phyloP scores from a whole-genome alignment of 108 stramenopile genomes.

The Cyclostephanos tholiformis region DNA sequence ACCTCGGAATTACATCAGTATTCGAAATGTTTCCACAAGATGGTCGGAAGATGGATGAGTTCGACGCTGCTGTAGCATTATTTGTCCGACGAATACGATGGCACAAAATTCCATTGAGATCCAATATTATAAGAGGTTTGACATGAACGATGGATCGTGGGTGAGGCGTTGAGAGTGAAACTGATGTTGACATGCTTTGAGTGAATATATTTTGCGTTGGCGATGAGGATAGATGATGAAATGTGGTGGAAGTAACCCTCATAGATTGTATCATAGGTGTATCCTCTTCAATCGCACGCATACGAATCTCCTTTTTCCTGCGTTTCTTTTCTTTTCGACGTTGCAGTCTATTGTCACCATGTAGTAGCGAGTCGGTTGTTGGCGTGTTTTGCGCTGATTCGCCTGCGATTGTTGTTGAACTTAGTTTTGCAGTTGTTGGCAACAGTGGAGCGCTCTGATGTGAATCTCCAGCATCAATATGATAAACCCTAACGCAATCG shows the following conservation, averaged over 20 bases:
- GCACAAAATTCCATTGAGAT: slow-evolving; percentile 87
- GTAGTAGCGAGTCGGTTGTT: slow-evolving; percentile 6
- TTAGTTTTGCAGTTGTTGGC: neutral
- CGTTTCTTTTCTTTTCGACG: slow-evolving; percentile 32
- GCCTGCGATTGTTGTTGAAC: neutral
- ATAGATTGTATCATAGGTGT: neutral
- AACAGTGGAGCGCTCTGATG: neutral
- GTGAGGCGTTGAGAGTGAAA: slow-evolving; percentile 3
- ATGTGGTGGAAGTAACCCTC: slow-evolving; percentile 14
- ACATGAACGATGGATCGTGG: slow-evolving; percentile 39
- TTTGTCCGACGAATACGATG: slow-evolving; percentile 61
- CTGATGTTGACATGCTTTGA: slow-evolving; percentile 12
- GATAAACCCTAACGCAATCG: slow-evolving; percentile 18
- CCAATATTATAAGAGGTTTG: slow-evolving; percentile 74
- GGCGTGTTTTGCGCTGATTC: neutral
- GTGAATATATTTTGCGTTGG: slow-evolving; percentile 1
- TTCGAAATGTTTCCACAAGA: slow-evolving; percentile 53
- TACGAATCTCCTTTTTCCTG: slow-evolving; percentile 16
- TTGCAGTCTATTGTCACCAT: slow-evolving; percentile 12
- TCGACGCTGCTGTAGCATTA: slow-evolving; percentile 5
- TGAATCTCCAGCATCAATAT: neutral
- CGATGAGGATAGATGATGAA: neutral
- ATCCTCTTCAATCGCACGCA: neutral
- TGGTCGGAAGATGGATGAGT: slow-evolving; percentile 33
- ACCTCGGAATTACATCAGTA: slow-evolving; percentile 72